phyloP scores from a whole-genome alignment of 352 stramenopile genomes.

The Globisporangium mamillatum region DNA sequence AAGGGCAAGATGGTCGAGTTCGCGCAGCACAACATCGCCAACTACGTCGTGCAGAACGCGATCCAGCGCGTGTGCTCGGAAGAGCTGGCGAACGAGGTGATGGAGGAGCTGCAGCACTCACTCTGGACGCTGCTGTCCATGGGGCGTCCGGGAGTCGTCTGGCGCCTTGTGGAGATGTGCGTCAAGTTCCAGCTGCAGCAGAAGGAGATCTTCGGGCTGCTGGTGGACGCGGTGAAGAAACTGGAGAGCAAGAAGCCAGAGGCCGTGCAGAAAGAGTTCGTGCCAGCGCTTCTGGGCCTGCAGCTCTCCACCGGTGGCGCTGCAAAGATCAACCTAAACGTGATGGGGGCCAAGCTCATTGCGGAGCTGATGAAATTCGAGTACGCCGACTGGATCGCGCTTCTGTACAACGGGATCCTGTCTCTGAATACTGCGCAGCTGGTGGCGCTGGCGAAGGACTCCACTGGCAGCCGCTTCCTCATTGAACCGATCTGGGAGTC shows the following conservation, averaged over 20 bases:
- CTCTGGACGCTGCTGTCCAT: slow-evolving; percentile 74
- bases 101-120: slow-evolving; percentile 53
- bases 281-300: slow-evolving; percentile 59
- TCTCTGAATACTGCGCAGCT: slow-evolving; percentile 65
- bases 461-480: slow-evolving; percentile 71
- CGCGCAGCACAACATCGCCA: slow-evolving; percentile 67
- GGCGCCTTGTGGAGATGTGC: slow-evolving; percentile 74
- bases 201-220: slow-evolving; percentile 42
- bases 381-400: slow-evolving; percentile 38
- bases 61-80: slow-evolving; percentile 49
- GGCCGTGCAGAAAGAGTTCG: slow-evolving; percentile 56
- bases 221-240: slow-evolving; percentile 67
- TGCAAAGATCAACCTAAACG: slow-evolving; percentile 69
- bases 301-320: slow-evolving; percentile 56
- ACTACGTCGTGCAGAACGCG: slow-evolving; percentile 81
- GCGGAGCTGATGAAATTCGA: slow-evolving; percentile 68
- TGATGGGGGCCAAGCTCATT: slow-evolving; percentile 76
- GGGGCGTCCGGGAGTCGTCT: slow-evolving; percentile 70
- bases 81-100: slow-evolving; percentile 44
- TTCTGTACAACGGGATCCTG: slow-evolving; percentile 64
- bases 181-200: slow-evolving; percentile 55
- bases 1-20: slow-evolving; percentile 65
- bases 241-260: slow-evolving; percentile 81
- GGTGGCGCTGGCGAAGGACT: slow-evolving; percentile 72
- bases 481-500: slow-evolving; percentile 81